Evolutionary conservation across 2,329 filamentous ascomycete species (phyloP).

Genomic region (Didymella pomorum): DNA sequence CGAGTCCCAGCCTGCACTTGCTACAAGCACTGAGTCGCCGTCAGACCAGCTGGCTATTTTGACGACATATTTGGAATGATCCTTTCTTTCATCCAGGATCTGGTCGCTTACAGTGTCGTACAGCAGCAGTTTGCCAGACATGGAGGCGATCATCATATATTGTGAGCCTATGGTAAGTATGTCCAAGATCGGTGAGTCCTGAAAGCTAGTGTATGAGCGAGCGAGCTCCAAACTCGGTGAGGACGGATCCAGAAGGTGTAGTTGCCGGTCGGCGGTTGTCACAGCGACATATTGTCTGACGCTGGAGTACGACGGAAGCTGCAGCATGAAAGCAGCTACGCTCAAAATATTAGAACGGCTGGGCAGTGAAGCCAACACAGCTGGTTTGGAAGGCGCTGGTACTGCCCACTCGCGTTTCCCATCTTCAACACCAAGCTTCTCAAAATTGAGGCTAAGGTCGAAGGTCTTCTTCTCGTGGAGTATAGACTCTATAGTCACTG

Average conservation of each 20-base stretch:
- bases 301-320: constrained; percentile 22
- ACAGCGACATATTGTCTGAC: constrained; percentile 41
- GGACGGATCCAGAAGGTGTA: constrained; percentile 57
- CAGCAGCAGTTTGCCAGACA: constrained; percentile 66
- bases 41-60: constrained; percentile 56
- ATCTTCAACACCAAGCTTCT: constrained; percentile 61
- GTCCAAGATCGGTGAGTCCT: constrained; percentile 65
- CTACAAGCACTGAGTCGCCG: constrained; percentile 50
- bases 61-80: constrained; percentile 68
- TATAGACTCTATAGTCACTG: constrained; percentile 66
- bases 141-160: constrained; percentile 62
- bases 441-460: constrained; percentile 64
- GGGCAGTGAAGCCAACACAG: constrained; percentile 54
- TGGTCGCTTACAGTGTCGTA: constrained; percentile 52
- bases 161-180: constrained; percentile 54
- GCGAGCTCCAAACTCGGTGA: constrained; percentile 42
- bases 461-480: constrained; percentile 67
- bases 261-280: constrained; percentile 52
- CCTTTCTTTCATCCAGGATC: constrained; percentile 59
- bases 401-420: constrained; percentile 55
- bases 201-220: constrained; percentile 51
- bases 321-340: constrained; percentile 55
- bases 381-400: constrained; percentile 57
- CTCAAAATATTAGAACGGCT: constrained; percentile 63
- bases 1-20: constrained; percentile 69